Percentiles rank a stretch among this genome's conserved stretches.
These are phyloP conservation scores for Cercis canadensis DNA, from an alignment of 306 rosid genomes.

Conservation along the genomic window DNA sequence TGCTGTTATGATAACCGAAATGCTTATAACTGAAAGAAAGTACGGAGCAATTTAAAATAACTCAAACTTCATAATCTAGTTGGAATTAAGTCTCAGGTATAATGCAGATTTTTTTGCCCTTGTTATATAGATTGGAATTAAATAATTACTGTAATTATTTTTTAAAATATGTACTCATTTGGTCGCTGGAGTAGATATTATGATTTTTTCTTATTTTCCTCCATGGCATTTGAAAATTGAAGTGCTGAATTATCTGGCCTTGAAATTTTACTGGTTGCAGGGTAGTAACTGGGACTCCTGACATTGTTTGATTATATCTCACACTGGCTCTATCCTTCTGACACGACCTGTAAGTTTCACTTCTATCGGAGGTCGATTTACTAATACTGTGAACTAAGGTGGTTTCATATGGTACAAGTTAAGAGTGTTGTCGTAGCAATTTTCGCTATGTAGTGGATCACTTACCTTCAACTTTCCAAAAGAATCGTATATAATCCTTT, in stretches of 20 bases:
- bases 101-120: background rate
- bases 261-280: constrained; percentile 47
- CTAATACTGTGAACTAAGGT: constrained; percentile 31
- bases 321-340: background rate
- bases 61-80: constrained; percentile 23
- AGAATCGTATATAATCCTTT: background rate
- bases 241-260: constrained; percentile 32
- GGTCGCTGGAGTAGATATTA: constrained; percentile 13
- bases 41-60: constrained; percentile 20
- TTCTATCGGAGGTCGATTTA: constrained; percentile 29
- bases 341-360: constrained; percentile 20
- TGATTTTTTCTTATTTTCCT: constrained; percentile 29
- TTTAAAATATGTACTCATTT: background rate
- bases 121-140: background rate
- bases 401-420: constrained; percentile 2
- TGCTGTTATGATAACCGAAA: constrained; percentile 25
- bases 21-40: constrained; percentile 35
- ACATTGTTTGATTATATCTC: constrained; percentile 26
- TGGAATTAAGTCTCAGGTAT: background rate
- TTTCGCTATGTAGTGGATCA: background rate
- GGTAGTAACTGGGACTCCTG: constrained; percentile 37
- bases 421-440: background rate
- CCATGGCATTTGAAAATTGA: constrained; percentile 19
- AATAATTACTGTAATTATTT: background rate
- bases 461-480: constrained; percentile 7